phyloP scores from a whole-genome alignment of 306 rosid species.

The Casuarina cunninghamiana region DNA sequence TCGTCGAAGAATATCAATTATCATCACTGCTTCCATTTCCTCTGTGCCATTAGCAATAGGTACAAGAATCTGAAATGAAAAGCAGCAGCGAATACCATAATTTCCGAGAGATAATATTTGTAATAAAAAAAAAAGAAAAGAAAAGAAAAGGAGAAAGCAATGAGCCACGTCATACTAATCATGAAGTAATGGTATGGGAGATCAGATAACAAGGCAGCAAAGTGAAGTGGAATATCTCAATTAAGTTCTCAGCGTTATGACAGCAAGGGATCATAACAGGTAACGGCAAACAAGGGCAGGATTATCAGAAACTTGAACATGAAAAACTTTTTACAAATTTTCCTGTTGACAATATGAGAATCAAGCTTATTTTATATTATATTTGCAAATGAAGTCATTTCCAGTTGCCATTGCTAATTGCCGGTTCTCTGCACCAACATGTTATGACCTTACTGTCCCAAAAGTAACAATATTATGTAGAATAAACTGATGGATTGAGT shows the following conservation, averaged over 20 bases:
- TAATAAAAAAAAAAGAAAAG: background rate
- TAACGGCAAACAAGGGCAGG: background rate
- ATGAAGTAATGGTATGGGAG: background rate
- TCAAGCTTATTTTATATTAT: background rate
- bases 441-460: background rate
- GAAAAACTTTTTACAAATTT: background rate
- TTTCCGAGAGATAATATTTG: background rate
- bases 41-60: conserved; percentile 85
- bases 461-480: background rate
- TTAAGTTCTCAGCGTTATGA: background rate
- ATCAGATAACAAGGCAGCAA: background rate
- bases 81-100: conserved; percentile 26
- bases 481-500: background rate
- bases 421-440: background rate
- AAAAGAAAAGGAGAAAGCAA: background rate
- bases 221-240: background rate
- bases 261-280: background rate
- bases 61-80: conserved; percentile 70
- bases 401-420: background rate
- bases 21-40: conserved; percentile 94
- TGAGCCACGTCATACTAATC: background rate
- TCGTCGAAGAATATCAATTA: conserved; percentile 72
- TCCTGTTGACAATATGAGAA: background rate
- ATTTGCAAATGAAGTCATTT: background rate
- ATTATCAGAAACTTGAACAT: background rate